phyloP scores from a whole-genome alignment of 2,329 filamentous ascomycete species.

The Salinomyces thailandicus region DNA sequence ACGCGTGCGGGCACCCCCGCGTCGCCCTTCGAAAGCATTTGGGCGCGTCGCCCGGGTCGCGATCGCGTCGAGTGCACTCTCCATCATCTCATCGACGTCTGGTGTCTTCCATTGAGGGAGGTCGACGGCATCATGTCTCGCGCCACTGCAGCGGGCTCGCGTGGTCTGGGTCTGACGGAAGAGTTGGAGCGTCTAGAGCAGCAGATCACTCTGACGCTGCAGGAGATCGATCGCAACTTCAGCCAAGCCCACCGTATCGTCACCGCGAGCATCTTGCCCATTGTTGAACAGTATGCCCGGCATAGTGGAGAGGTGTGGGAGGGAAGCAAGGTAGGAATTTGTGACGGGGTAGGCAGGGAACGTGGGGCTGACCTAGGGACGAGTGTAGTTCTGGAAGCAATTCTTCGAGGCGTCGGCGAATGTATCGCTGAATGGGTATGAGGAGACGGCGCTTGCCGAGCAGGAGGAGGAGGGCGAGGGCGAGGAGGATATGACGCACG shows the following conservation, averaged over 20 bases:
- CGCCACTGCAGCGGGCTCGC: too few species aligned
- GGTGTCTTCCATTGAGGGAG: too few species aligned
- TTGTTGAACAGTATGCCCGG: slow-evolving; percentile 91
- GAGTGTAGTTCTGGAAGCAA: slow-evolving; percentile 96
- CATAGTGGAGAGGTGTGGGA: slow-evolving; percentile 94
- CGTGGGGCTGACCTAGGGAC: too few species aligned
- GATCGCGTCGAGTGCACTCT: too few species aligned
- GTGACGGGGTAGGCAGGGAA: not conserved
- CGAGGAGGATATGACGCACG: slow-evolving; percentile 30
- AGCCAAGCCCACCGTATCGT: slow-evolving; percentile 94
- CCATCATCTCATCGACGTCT: too few species aligned
- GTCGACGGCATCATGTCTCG: too few species aligned
- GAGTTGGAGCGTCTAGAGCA: slow-evolving; percentile 94
- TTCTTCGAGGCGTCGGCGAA: slow-evolving; percentile 99
- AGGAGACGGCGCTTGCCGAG: slow-evolving; percentile 60
- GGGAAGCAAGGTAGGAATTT: slow-evolving; percentile 67
- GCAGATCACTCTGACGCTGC: slow-evolving; percentile 87
- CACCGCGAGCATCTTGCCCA: slow-evolving; percentile 80
- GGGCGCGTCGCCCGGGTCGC: too few species aligned
- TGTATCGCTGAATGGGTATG: slow-evolving; percentile 89
- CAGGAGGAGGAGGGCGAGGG: slow-evolving; percentile 35
- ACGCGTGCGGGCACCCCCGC: too few species aligned
- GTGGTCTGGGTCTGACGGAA: slow-evolving; percentile 71
- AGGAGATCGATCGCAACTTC: slow-evolving; percentile 99
- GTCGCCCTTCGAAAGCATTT: too few species aligned